Evolutionary conservation across 2,329 filamentous ascomycete species (phyloP).

Genomic region (Xylariaceae sp.): DNA sequence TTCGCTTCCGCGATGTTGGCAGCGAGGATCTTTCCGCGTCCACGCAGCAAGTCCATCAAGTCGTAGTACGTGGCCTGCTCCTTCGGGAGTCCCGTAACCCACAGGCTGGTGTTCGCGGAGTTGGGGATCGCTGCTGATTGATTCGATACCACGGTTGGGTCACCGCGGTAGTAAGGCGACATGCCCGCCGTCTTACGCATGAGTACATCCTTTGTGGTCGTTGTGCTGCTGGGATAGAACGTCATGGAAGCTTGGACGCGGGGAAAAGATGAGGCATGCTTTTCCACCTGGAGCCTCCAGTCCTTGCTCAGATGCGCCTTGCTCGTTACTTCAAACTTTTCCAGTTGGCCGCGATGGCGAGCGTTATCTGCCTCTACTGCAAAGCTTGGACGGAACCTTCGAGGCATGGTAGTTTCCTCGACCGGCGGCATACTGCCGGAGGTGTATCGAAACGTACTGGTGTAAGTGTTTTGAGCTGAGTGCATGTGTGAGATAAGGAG

Average conservation of each 20-base stretch:
- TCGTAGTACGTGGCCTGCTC: not conserved
- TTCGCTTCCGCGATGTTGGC: not conserved
- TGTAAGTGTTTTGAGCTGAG: not conserved
- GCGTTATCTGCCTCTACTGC: not conserved
- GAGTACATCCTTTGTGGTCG: not conserved
- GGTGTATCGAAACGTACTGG: not conserved
- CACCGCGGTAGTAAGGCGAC: conserved; percentile 12
- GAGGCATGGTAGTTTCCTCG: not conserved
- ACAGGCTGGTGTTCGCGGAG: conserved; percentile 12
- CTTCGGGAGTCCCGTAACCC: conserved; percentile 2
- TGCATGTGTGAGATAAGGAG: too few relatives aligned
- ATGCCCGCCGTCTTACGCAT: not conserved
- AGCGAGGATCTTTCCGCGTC: conserved; percentile 10
- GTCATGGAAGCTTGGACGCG: not conserved
- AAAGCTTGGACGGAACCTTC: not conserved
- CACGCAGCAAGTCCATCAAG: conserved; percentile 6
- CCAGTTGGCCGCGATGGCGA: not conserved
- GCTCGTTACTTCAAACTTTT: not conserved
- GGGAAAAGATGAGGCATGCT: not conserved
- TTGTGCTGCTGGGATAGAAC: too few relatives aligned
- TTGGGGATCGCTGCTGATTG: conserved; percentile 5
- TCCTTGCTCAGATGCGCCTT: not conserved
- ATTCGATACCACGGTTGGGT: conserved; percentile 7
- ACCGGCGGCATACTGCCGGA: not conserved
- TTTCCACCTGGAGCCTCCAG: not conserved